Base-by-base conservation (phyloP, 352 stramenopile genomes). In the Phytophthora europaea region DNA sequence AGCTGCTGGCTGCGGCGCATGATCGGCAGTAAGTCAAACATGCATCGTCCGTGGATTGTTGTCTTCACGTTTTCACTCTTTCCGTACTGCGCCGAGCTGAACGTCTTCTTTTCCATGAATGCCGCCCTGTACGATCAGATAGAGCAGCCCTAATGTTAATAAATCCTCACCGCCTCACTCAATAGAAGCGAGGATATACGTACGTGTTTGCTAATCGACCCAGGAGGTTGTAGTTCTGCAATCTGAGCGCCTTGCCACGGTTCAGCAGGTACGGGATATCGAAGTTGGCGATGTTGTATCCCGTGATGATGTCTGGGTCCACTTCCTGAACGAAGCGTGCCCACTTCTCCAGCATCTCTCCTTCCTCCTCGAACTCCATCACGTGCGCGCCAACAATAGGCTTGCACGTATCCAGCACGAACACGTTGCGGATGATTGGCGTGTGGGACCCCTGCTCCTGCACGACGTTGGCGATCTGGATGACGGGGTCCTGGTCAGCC, bases 261-360 rank as follows among this genome's bases (percentile, higher is more conserved):
- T 99, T 98, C 31, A 99, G 81, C 18, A 99, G 75, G 81, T 99
- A 99, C 16, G 98, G 97, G 43, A 99, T 96, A 78, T 99, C 98
- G 78, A 99, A 99, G 82, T 99, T 99, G 78, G 99, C 89, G 58
- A 99, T 99, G 78, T 99, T 99, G 87, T 99, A 99, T 20, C 98
- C 98, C 28, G 98, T 99, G 67, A 99, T 94, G 61, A 99, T 98
- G 76, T 99, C 98, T 20, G 98, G 97, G 75, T 99, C 98, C 69
- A 91, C 92, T 61, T 93, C 83, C 61, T 97, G 88, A 38, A 99
- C 84, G 77, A 99, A 99, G 5, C 80, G 75, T n/a, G 94, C 87
- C 98, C 98, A 99, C 53, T 98, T 98, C 65, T 99, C 88, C 13
- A 99, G 89, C 87, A 99, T 92, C 6, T 99, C 97, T 56, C 92